Base-by-base conservation (phyloP, 805 yeast species). In the Teunomyces cretensis region DNA sequence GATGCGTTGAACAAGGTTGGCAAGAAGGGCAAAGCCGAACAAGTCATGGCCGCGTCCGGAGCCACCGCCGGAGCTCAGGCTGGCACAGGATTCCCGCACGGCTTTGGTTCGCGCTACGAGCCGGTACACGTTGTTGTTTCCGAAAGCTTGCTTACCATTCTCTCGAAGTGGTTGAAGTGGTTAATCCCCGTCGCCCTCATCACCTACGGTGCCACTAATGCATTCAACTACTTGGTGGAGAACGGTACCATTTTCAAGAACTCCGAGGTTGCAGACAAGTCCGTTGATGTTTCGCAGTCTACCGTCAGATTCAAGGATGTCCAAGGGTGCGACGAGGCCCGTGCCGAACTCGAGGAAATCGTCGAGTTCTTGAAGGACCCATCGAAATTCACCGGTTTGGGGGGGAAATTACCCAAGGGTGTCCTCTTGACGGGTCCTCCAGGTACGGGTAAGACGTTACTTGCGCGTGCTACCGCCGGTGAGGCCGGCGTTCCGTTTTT, bases 401-500 rank as follows among this genome's bases (percentile, higher is more conserved):
- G 99, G 54, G 99, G 99, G 42, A 91, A 91, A 66, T 76, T 94
- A 57, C 98, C 99, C 47, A 94, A 92, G 65, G 99, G 99, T 75
- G 96, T 94, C 6, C 72, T 94, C 47, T 75, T 92, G 52, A 94
- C 98, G 9, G 99, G 99, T 38, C 99, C 99, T 31, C 99, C 99
- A 33, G 99, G 99, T 69, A 92, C 99, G 5, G 99, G 99, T 80
- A 92, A 94, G 65, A 94, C 99, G 1, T 74, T 92, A 54, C 78
- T 94, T 52, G 98, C 98, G 0, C 82, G 98, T 57, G 98, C 99
- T 24, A 95, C 97, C 26, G 99, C 99, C 6, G 98, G 98, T 52
- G 98, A 92, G 68, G 98, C 99, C 6, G 98, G 96, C 45, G 98
- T 94, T 17, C 99, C 98, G 35, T 94, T 94, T 62, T 92, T 91